phyloP scores from a whole-genome alignment of 306 rosid genomes.

The Castanea sativa region DNA sequence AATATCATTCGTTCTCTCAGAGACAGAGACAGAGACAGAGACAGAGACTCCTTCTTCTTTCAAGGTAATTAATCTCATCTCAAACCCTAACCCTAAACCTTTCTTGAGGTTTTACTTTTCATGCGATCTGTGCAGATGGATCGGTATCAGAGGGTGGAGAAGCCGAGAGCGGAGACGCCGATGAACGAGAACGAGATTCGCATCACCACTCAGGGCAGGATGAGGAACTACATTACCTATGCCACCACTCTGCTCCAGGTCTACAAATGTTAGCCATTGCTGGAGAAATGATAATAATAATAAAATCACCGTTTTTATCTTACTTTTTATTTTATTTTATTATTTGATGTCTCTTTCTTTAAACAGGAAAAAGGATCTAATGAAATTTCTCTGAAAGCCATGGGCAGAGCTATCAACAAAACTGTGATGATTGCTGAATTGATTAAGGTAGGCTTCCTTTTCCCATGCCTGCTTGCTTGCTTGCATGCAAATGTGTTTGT shows the following conservation, averaged over 20 bases:
- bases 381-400: slow-evolving; percentile 79
- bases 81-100: slow-evolving; percentile 9
- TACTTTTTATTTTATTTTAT: no score
- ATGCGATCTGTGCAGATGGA: slow-evolving; percentile 10
- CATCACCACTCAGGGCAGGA: slow-evolving; percentile 26
- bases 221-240: slow-evolving; percentile 34
- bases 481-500: neutral
- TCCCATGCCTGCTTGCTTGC: neutral
- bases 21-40: no score
- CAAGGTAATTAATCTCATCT: neutral
- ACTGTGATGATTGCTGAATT: slow-evolving; percentile 84
- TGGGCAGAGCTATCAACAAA: slow-evolving; percentile 93
- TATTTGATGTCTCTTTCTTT: neutral
- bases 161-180: slow-evolving; percentile 21
- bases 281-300: no score
- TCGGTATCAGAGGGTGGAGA: slow-evolving; percentile 29
- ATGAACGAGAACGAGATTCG: slow-evolving; percentile 23
- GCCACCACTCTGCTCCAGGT: slow-evolving; percentile 31
- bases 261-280: no score
- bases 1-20: no score
- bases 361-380: slow-evolving; percentile 70
- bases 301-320: no score
- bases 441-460: slow-evolving; percentile 30
- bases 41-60: neutral
- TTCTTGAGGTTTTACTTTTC: neutral